Evolutionary conservation across 371 early-diverging fungal genomes (phyloP).

Genomic region (Rhizopus microsporus): DNA sequence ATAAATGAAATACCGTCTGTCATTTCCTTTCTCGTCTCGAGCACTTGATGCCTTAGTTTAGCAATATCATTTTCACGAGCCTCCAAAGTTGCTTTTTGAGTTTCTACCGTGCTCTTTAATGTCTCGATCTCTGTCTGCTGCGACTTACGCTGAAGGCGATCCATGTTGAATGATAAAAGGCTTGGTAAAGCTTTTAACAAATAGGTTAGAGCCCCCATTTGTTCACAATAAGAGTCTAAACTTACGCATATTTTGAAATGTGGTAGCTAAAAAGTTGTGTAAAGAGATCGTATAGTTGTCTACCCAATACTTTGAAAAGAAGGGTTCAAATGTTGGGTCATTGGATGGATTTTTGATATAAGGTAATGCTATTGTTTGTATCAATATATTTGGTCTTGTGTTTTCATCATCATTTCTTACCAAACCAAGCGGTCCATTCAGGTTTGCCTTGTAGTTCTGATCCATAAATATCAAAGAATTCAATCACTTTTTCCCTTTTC

Average conservation of each 20-base stretch:
- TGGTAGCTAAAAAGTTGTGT: conserved; percentile 68
- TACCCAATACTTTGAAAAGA: conserved; percentile 68
- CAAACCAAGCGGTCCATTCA: conserved; percentile 73
- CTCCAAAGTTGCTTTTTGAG: conserved; percentile 50
- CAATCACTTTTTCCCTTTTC: conserved; percentile 57
- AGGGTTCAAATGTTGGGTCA: conserved; percentile 64
- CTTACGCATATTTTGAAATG: conserved; percentile 72
- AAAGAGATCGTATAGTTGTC: conserved; percentile 66
- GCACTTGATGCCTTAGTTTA: conserved; percentile 44
- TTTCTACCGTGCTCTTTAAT: conserved; percentile 54
- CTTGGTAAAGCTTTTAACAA: conserved; percentile 57
- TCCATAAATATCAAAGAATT: conserved; percentile 66
- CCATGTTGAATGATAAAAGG: conserved; percentile 60
- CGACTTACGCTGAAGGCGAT: conserved; percentile 56
- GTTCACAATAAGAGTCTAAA: not conserved
- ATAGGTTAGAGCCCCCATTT: not conserved
- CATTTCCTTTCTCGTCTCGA: conserved; percentile 48
- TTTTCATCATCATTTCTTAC: conserved; percentile 31
- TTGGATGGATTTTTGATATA: conserved; percentile 65
- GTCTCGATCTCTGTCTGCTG: conserved; percentile 62
- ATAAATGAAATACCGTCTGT: conserved; percentile 51
- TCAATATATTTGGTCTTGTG: not conserved
- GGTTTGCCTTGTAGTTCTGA: conserved; percentile 60
- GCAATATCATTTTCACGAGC: conserved; percentile 57
- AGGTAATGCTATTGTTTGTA: conserved; percentile 49